These are phyloP conservation scores for Pseudisothecium myosuroides DNA, from an alignment of 225 moss, liverwort and hornwort species.

Conservation along the genomic window DNA sequence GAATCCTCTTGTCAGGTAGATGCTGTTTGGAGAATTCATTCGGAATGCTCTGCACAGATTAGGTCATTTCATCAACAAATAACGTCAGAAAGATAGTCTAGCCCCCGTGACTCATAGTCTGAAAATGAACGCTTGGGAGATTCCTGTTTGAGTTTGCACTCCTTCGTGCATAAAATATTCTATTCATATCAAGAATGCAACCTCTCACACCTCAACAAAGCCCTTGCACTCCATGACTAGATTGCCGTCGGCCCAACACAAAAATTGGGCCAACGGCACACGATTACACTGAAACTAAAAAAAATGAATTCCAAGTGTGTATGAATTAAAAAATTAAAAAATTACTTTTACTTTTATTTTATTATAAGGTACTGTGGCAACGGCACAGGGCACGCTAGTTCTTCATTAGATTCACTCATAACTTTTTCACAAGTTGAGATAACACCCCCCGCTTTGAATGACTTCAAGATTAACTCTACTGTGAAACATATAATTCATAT, in stretches of 20 bases:
- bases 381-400: background rate
- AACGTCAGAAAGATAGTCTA: background rate
- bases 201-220: too few species aligned
- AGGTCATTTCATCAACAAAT: background rate
- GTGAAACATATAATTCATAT: background rate
- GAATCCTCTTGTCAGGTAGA: background rate
- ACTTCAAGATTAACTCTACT: background rate
- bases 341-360: too few species aligned
- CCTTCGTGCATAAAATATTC: too few species aligned
- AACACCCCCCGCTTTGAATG: background rate
- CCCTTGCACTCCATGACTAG: too few species aligned
- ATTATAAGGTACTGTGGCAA: too few species aligned
- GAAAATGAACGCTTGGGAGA: background rate
- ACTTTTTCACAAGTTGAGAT: background rate
- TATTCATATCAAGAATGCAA: too few species aligned
- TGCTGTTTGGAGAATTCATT: background rate
- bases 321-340: too few species aligned
- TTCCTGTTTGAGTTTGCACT: background rate
- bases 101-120: background rate
- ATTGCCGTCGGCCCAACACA: too few species aligned
- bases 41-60: conserved; percentile 2
- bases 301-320: too few species aligned
- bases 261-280: too few species aligned
- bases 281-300: too few species aligned
- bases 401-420: background rate